Base-by-base conservation (phyloP, 345 rosid species). In the Linum lewisii region DNA sequence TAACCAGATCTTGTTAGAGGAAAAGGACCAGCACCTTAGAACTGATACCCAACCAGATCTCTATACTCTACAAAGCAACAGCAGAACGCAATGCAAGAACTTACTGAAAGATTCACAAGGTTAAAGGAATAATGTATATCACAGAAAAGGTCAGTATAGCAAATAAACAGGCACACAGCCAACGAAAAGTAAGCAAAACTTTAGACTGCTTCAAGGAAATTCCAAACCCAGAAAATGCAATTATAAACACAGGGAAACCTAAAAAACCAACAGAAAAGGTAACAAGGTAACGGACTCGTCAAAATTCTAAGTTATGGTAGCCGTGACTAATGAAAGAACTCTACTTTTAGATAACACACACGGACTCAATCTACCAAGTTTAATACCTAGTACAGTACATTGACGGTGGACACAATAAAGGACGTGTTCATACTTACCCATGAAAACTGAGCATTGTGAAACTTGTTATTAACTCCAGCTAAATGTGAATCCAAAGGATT, bases 391-490 rank as follows among this genome's bases (percentile, higher is more conserved):
- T n/a, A n/a, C n/a, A n/a, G n/a, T n/a, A n/a, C n/a, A n/a, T n/a
- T n/a, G n/a, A n/a, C n/a, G n/a, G n/a, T n/a, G n/a, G n/a, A n/a
- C n/a, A n/a, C n/a, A n/a, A n/a, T 29, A 24, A 34, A 65, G 52
- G 37, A 58, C 19, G 14, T 24, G 23, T 13, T 20, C 24, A 23
- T 49, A 52, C 89, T 63, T 81, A 93, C 97, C 99, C 99, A 93
- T 7, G 96, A 93, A 63, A 93, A 93, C 67, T 90, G 96, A 72
- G 95, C 97, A 54, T 80, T 83, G 4, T 80, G 95, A 77, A 93
- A 93, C 73, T 83, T 87, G 52, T 85, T 93, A 67, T 83, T 66
- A n/a, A 69, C 68, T 64, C 99, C 99, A 69, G 99, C 99, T 72
- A 78, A 69, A 74, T 87, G 90, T 3, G 99, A 82, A 63, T 90